A percentile compares a stretch with the other conserved stretches of the same genome.
These are phyloP conservation scores for Monosporascus ibericus DNA, from an alignment of 2,329 filamentous ascomycete species.

Conservation along the genomic window DNA sequence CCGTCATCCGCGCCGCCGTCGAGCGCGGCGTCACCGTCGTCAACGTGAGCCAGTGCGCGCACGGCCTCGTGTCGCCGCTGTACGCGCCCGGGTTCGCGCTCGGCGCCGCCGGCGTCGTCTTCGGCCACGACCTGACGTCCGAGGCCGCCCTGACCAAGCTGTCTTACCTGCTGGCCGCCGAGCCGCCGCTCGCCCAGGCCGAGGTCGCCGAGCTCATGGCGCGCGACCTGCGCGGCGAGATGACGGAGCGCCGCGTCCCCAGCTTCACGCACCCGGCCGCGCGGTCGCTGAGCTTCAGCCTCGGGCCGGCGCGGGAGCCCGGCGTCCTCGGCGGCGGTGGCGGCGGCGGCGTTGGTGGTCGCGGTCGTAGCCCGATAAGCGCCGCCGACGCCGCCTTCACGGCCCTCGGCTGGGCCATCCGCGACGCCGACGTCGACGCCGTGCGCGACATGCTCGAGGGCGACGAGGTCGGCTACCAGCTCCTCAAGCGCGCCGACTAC, in stretches of 20 bases:
- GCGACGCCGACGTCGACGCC: conserved; percentile 59
- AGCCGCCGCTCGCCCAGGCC: conserved; percentile 54
- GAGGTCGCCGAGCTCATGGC: conserved; percentile 69
- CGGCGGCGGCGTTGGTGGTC: conserved; percentile 36
- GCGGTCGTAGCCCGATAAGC: conserved; percentile 51
- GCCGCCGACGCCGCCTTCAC: conserved; percentile 60
- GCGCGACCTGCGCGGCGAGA: conserved; percentile 71
- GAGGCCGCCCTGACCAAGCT: conserved; percentile 90
- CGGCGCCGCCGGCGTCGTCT: conserved; percentile 78
- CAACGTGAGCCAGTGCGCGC: conserved; percentile 85
- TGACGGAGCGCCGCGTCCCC: conserved; percentile 68
- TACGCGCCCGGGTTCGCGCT: conserved; percentile 74
- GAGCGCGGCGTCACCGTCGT: conserved; percentile 78
- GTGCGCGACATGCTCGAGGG: conserved; percentile 62
- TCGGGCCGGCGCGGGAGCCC: conserved; percentile 32
- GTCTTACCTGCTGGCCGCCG: conserved; percentile 67
- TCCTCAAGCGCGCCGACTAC: conserved; percentile 73
- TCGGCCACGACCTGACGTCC: conserved; percentile 81
- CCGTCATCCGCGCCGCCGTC: conserved; percentile 71
- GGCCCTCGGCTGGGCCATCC: conserved; percentile 73
- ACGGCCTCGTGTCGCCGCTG: conserved; percentile 69
- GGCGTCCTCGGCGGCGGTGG: conserved; percentile 34
- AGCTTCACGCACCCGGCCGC: conserved; percentile 69
- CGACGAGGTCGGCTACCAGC: conserved; percentile 50
- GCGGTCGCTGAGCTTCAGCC: conserved; percentile 12